These are phyloP conservation scores for Seiridium cupressi DNA, from an alignment of 2,329 filamentous ascomycete species.

Conservation along the genomic window DNA sequence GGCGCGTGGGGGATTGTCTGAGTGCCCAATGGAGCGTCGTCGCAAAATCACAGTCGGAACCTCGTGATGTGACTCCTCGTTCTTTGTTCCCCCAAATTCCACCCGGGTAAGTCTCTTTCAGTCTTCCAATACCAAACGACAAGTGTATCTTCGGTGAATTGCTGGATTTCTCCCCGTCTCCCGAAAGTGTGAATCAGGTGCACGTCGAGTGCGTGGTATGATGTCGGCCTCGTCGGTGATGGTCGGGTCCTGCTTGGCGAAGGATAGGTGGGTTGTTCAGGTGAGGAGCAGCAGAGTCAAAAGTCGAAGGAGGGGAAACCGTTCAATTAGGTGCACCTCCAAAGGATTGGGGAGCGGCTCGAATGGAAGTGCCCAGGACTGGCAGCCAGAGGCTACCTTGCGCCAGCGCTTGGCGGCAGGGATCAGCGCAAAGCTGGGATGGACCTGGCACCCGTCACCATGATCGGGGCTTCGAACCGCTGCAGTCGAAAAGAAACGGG, in stretches of 20 bases:
- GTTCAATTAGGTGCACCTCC: constrained; percentile 3
- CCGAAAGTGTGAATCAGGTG: no score
- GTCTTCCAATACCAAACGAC: no score
- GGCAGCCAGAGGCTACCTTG: no score
- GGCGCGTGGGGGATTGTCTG: background rate
- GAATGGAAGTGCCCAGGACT: no score
- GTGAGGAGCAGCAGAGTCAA: background rate
- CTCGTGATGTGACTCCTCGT: background rate
- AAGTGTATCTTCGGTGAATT: no score
- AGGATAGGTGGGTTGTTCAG: background rate
- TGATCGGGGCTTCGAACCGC: background rate
- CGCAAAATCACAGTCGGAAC: background rate
- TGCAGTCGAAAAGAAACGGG: constrained; percentile 1
- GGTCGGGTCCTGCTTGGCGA: background rate
- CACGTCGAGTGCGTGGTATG: no score
- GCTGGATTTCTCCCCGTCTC: no score
- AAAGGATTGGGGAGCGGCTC: background rate
- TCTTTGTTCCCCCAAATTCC: background rate
- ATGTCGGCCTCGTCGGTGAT: no score
- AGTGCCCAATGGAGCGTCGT: background rate
- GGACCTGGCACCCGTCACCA: background rate
- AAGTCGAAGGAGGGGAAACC: constrained; percentile 5
- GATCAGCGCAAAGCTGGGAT: background rate
- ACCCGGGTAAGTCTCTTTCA: no score
- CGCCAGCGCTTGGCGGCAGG: background rate